Percentiles rank a stretch among this genome's conserved stretches.
phyloP scores from a whole-genome alignment of 805 yeast species.

The Barnettozyma botsteinii region DNA sequence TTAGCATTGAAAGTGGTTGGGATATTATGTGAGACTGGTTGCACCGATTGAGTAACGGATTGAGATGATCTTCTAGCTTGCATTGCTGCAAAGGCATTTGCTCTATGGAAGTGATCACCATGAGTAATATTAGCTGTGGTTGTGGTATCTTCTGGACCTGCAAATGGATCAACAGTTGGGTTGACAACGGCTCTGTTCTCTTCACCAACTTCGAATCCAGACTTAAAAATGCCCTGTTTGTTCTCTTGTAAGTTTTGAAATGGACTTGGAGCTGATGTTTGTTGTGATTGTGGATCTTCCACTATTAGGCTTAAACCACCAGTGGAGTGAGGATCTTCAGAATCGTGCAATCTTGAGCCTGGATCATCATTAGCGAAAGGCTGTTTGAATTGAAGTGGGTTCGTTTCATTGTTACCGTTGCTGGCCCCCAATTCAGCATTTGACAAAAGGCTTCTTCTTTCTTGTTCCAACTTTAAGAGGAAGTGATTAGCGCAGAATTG shows the following conservation, averaged over 20 bases:
- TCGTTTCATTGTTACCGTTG: background rate
- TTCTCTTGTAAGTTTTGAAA: slow-evolving; percentile 16
- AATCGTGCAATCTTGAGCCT: slow-evolving; percentile 38
- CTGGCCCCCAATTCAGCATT: slow-evolving; percentile 24
- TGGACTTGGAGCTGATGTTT: background rate
- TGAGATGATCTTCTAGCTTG: slow-evolving; percentile 16
- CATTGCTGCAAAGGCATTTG: slow-evolving; percentile 8
- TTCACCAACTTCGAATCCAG: slow-evolving; percentile 23
- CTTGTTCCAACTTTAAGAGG: slow-evolving; percentile 53
- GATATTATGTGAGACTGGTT: slow-evolving; percentile 27
- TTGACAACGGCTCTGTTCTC: slow-evolving; percentile 12
- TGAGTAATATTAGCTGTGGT: background rate
- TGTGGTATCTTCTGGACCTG: slow-evolving; percentile 1
- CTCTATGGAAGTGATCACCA: slow-evolving; percentile 1
- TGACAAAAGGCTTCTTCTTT: slow-evolving; percentile 47
- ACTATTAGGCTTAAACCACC: background rate
- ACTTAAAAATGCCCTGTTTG: slow-evolving; percentile 15
- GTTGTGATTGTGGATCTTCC: background rate
- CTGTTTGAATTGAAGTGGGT: slow-evolving; percentile 25
- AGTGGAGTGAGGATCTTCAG: slow-evolving; percentile 20
- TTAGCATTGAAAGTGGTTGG: slow-evolving; percentile 67
- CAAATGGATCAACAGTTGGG: slow-evolving; percentile 21
- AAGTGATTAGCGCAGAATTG: slow-evolving; percentile 77
- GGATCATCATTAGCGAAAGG: slow-evolving; percentile 64
- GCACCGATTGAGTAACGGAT: slow-evolving; percentile 11